Conservation (phyloP, 2,329 filamentous ascomycete species). For the Colletotrichum sansevieriae region DNA sequence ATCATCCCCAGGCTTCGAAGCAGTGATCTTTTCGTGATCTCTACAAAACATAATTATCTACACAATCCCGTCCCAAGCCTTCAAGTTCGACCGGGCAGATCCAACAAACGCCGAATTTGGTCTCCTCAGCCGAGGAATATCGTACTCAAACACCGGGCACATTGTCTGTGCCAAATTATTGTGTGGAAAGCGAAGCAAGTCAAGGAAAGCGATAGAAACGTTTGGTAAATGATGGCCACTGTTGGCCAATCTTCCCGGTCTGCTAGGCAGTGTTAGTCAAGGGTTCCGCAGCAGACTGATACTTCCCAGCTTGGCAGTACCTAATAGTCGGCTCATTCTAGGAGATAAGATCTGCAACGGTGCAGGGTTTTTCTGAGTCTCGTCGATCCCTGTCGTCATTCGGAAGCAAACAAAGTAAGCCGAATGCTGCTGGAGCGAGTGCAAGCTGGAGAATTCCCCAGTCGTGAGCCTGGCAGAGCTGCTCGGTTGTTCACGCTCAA, state of each 20-base stretch:
- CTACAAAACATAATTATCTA: neutral
- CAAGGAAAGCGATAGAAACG: neutral
- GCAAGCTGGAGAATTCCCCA: neutral
- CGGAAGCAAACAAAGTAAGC: neutral
- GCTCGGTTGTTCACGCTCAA: too few relatives aligned
- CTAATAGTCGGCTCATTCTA: constrained; percentile 26
- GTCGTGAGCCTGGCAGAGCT: too few relatives aligned
- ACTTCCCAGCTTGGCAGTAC: constrained; percentile 36
- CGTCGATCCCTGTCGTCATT: neutral
- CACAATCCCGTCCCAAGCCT: neutral
- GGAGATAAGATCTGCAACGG: neutral
- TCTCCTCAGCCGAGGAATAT: neutral
- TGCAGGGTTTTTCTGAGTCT: neutral
- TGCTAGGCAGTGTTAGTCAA: constrained; percentile 30
- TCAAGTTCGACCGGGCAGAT: neutral
- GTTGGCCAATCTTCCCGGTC: neutral
- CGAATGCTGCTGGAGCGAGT: neutral
- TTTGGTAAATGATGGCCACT: neutral
- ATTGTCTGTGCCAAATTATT: constrained; percentile 2
- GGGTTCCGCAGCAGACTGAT: constrained; percentile 11
- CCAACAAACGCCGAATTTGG: neutral
- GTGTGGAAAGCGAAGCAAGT: constrained; percentile 12
- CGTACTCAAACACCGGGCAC: constrained; percentile 17
- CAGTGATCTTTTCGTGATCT: neutral
- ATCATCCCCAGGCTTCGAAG: neutral